Evolutionary conservation across 192 early-diverging fungal genomes (phyloP).

Genomic region (Endogone sp.): DNA sequence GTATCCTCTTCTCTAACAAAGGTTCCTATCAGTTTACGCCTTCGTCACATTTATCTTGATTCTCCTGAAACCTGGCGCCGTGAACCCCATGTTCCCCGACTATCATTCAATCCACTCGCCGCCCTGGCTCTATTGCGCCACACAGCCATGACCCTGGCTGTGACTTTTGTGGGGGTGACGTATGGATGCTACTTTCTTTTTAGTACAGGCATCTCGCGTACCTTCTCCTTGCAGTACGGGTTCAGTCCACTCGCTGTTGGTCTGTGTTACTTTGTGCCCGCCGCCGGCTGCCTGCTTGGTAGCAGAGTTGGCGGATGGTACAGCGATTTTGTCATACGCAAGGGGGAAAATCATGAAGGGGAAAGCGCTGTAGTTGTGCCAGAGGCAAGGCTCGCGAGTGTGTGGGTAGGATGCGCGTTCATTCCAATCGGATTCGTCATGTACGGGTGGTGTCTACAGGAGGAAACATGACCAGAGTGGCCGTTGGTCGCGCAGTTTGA

Average conservation of each 20-base stretch:
- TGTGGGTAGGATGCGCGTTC: background rate
- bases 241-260: conserved; percentile 25
- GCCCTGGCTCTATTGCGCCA: conserved; percentile 15
- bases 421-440: background rate
- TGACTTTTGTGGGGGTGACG: background rate
- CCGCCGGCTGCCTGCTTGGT: conserved; percentile 17
- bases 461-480: conserved; percentile 27
- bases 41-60: conserved; percentile 10
- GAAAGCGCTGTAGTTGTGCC: conserved; percentile 10
- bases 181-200: conserved; percentile 26
- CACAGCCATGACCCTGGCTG: conserved; percentile 20
- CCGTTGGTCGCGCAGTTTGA: conserved; percentile 19
- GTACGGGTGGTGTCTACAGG: conserved; percentile 29
- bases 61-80: conserved; percentile 26
- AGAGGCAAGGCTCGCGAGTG: conserved; percentile 24
- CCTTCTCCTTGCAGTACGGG: conserved; percentile 24
- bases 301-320: conserved; percentile 19
- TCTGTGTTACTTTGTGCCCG: conserved; percentile 25
- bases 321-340: background rate
- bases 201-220: conserved; percentile 29
- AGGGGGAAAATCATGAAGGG: background rate
- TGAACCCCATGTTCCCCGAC: background rate
- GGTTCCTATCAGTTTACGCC: conserved; percentile 20
- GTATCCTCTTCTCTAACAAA: background rate
- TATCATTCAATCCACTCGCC: conserved; percentile 17